Evolutionary conservation across 805 yeast species (phyloP), one percentile per base, ranked within the genome.

Genomic region (Schizosaccharomyces lindneri): DNA sequence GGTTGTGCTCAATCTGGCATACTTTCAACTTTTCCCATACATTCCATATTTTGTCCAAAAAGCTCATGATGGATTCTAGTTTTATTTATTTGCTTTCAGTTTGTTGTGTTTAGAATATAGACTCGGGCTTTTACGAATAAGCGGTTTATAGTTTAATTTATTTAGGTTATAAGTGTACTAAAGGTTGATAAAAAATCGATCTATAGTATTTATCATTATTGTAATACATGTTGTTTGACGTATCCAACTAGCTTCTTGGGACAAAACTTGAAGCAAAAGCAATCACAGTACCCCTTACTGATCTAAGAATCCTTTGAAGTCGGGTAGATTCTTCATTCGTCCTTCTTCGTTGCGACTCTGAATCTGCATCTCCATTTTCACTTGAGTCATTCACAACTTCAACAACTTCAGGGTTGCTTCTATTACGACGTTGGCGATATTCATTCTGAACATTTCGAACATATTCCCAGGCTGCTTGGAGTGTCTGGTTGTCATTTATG

Each of bases 231-330:
- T 46, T 17, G 19, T 46, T 15, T 13, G n/a, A 24, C 7, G 4
- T 19, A 15, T 19, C 13, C 13, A 19, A 17, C 29, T 51, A 51
- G 31, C 36, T 29, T 51, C 57, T 21, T 19, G 57, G 57, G 21
- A 51, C 57, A 51, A 51, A 51, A 17, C 57, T 51, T 51, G 36
- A 51, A 24, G 57, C 57, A 29, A 51, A 51, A 29, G 57, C 57
- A 51, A 51, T 29, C 15, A 51, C 3, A 13, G 32, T 51, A 24
- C 36, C 19, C 32, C 31, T 17, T 21, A 24, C 36, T 3, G 36
- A 17, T 29, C 36, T 21, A 29, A 17, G 11, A 17, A 51, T 9
- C 11, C 57, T 21, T 29, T 51, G 57, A 21, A 9, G 15, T 29
- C 36, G 39, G 7, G 57, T 24, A 6, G 17, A 6, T 21, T 21